Base-by-base conservation (phyloP, 257 asterid species). In the Nicotiana noctiflora region DNA sequence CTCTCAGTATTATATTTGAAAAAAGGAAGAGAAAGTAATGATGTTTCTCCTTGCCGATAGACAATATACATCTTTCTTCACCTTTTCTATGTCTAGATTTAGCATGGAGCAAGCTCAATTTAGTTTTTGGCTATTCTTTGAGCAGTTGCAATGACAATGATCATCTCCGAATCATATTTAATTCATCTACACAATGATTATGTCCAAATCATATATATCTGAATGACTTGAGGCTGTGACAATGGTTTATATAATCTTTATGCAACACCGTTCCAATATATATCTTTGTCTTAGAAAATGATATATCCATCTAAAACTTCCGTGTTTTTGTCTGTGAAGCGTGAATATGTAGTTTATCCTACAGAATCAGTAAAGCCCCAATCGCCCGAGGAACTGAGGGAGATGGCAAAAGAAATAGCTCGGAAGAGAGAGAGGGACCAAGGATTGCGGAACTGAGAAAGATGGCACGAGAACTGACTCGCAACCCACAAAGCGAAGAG, bases 311-410 rank as follows among this genome's bases (percentile, higher is more conserved):
- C 80, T 83, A 27, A 87, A 64, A 23, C 76, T 56, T 23, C 62
- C 65, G 34, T 72, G 65, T 13, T 61, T 64, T 29, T 27, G 15
- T 46, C 37, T 81, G 75, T 90, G 91, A 61, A 94, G 98, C 96
- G 97, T n/a, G 88, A 94, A 84, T 92, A 92, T 67, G 92, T 94
- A 0, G 97, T 90, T 37, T 92, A 92, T 84, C 98, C 97, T 0
- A 93, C 93, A 8, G 98, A 92, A 89, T 95, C 76, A 40, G 97
- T 93, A 51, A 82, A 89, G 25, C 98, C 97, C 27, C 98, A 93
- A 60, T 88, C 98, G 29, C 98, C 97, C 0, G 97, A 92, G 89
- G 97, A 94, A 83, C 82, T 92, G 86, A 91, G 97, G 84, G 97
- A 91, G 86, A 92, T 89, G 92, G 97, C 97, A 17, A 88, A 93